Evolutionary conservation across 148 eudicot genomes (phyloP), one percentile per base, ranked within the genome.

Genomic region (Amaranthus cruentus): DNA sequence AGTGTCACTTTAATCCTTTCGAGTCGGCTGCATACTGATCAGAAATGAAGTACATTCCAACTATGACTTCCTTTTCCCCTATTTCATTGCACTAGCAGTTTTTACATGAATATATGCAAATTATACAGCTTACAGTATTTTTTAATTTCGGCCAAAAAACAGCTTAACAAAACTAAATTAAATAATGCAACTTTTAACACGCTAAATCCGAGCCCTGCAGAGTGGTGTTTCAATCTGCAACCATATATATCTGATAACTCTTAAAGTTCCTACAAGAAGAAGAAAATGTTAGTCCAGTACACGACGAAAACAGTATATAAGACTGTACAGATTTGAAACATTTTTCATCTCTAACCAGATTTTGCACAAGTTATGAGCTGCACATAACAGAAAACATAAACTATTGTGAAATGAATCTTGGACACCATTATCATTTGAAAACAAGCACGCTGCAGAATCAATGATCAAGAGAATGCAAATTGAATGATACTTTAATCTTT

Each of bases 201-300:
- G n/a, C 9, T 49, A 48, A 73, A 42, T 66, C 55, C 59, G 38
- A 56, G 12, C 58, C 46, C 18, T 55, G n/a, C 6, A 59, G 46
- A 49, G 43, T 38, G 50, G 43, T 66, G 28, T 18, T 51, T 60
- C 9, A 1, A 55, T 69, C 69, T 61, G 60, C 53, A 61, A n/a
- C 47, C 55, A 76, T 18, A 49, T 48, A 54, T 10, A 62, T 60
- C 62, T 38, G 15, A 38, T 7, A 55, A 28, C 47, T 64, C 55
- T 15, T 57, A 57, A 48, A 55, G 69, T 50, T 55, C 70, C 79
- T 77, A 56, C n/a, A 9, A 55, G 58, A 62, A 21, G 50, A 76
- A 70, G 65, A 61, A 3, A 50, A 10, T 44, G 66, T 66, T 48
- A 66, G 21, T 55, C 10, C 44, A 6, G 11, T 38, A 28, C 9